Evolutionary conservation across 1,284 basidiomycete species (phyloP), one percentile per base, ranked within the genome.

Genomic region (Cryptococcus hybrid): DNA sequence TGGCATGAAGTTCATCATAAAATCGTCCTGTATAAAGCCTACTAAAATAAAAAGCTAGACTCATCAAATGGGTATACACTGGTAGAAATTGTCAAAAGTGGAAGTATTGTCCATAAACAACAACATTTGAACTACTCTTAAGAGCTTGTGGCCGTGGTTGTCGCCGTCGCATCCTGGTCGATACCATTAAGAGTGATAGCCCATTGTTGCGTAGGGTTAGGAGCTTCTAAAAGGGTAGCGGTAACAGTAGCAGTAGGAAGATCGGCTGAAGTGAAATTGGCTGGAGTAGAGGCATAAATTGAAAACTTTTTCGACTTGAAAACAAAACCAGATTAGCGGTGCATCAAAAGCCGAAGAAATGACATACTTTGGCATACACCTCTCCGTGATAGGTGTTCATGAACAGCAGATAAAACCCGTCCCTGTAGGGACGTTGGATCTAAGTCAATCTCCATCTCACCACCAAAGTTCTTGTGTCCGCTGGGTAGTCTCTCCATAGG

Each of bases 121-220:
- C 24, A 24, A 24, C 24, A 24, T 24, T 24, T 24, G 24, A 24
- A 24, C 24, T 24, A 24, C 24, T 24, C 24, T 24, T 24, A 24
- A 13, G 44, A 34, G 46, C 53, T 49, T 13, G 53, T 64, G 8
- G 40, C 40, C 1, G 43, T 48, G 1, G 63, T 61, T 1, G 65
- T 49, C 3, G 57, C 58, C 8, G 69, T 68, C n/a, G 66, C 67
- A 54, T 69, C 69, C 6, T 69, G 65, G 57, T 73, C 64, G 47
- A 66, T 62, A 69, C 74, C 74, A 57, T 68, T 63, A 34, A 75
- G 58, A 1, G 73, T 75, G 56, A 74, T 47, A 9, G 73, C 73
- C 70, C 70, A 78, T 62, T 72, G 63, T 57, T 76, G 70, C 1
- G 73, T 77, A 5, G 75, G 76, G 58, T 76, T 71, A 9, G 71